A percentile compares a stretch with the other conserved stretches of the same genome.
Conservation (phyloP, 176 grass and related monocot genomes). For the Aegilops sharonensis region DNA sequence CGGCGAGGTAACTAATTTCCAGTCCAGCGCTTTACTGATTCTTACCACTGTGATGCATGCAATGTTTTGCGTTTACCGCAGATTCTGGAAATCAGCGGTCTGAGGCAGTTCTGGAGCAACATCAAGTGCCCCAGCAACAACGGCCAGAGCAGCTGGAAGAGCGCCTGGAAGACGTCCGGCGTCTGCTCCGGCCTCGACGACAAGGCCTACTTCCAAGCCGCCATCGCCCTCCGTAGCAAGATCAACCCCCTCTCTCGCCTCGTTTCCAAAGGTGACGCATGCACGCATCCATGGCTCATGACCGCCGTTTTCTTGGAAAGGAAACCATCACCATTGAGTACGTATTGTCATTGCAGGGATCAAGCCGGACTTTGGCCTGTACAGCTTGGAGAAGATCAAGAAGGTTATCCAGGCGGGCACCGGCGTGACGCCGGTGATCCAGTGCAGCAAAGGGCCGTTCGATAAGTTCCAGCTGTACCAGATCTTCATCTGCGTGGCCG, state of each 20-base stretch:
- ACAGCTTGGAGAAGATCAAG: constrained; percentile 32
- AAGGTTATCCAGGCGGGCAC: background rate
- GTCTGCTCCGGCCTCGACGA: constrained; percentile 37
- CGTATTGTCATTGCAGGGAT: background rate
- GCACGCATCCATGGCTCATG: too few relatives aligned
- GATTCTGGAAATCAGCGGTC: background rate
- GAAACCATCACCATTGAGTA: background rate
- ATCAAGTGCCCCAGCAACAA: constrained; percentile 49
- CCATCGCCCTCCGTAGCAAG: constrained; percentile 26
- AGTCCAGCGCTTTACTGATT: too few relatives aligned
- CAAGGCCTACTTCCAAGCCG: constrained; percentile 28
- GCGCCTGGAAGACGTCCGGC: constrained; percentile 39
- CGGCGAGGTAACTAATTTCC: background rate
- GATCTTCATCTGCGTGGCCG: constrained; percentile 28
- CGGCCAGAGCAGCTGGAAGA: constrained; percentile 28
- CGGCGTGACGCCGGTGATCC: constrained; percentile 15
- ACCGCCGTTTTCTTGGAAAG: too few relatives aligned
- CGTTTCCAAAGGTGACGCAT: background rate
- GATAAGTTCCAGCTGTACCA: constrained; percentile 29
- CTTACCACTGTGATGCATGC: too few relatives aligned
- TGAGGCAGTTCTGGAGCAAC: constrained; percentile 39
- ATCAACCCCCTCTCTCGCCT: constrained; percentile 33
- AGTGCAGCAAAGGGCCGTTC: constrained; percentile 39
- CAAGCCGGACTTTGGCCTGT: constrained; percentile 20
- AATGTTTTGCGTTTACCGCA: background rate